Evolutionary conservation across 2,329 filamentous ascomycete species (phyloP), one percentile per base, ranked within the genome.

Genomic region (Cryphonectria naterciae): DNA sequence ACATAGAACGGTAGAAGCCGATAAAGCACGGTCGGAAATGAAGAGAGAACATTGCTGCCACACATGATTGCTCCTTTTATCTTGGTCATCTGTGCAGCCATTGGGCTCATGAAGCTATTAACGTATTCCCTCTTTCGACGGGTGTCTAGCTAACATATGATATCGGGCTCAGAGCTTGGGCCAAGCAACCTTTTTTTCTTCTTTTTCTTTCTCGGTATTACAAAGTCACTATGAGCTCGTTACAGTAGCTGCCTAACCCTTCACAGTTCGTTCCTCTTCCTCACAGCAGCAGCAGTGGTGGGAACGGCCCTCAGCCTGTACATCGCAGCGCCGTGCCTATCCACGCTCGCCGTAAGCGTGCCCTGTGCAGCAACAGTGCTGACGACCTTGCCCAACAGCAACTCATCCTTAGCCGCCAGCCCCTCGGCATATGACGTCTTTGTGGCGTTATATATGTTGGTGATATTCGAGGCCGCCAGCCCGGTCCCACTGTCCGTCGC

Each of bases 241-340:
- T 19, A 32, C 25, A 19, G 5, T 15, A 19, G 13, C 15, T 13
- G 54, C 15, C 11, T 58, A 32, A 35, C 1, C 28, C 4, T 15
- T 58, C 62, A 85, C 74, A 85, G 75, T 76, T 85, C 83, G 75
- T 85, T 82, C 68, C 80, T 80, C 77, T 81, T 82, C 73, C 77
- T 78, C 74, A 74, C 49, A n/a, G 39, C 64, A 25, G 65, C 73
- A 19, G 46, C 63, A 19, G 65, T 72, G 13, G 73, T 75, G n/a
- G 74, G 74, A 58, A 79, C 69, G 28, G 77, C 76, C 66, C 84
- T 79, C 73, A 87, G 75, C 71, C 86, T 80, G 75, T 83, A 85
- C 77, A 87, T 79, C n/a, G 80, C 82, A n/a, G 84, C 83, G 0
- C 83, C 84, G 78, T 87, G 85, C 41, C 83, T 78, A 13, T 80